Evolutionary conservation across 2,329 filamentous ascomycete genomes (phyloP).

Genomic region (Phaeoacremonium minimum): DNA sequence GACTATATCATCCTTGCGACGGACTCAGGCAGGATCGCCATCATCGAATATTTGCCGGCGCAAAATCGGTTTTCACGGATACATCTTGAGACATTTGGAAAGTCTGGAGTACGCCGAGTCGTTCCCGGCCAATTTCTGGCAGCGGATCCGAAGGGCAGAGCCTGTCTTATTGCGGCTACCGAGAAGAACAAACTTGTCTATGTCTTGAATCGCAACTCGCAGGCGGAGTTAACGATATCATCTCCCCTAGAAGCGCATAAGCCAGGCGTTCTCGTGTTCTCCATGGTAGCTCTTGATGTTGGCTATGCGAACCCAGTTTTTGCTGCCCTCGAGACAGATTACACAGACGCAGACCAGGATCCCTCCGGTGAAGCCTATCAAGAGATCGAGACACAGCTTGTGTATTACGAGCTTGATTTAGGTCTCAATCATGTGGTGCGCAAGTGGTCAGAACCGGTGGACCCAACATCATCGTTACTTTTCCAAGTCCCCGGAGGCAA

Average conservation of each 20-base stretch:
- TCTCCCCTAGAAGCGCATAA: slow-evolving; percentile 96
- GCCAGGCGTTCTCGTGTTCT: slow-evolving; percentile 83
- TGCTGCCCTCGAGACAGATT: slow-evolving; percentile 90
- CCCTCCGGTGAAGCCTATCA: slow-evolving; percentile 76
- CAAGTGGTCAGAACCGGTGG: slow-evolving; percentile 93
- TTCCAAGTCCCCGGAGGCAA: slow-evolving; percentile 94
- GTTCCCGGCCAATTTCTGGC: slow-evolving; percentile 95
- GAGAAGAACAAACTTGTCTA: slow-evolving; percentile 99
- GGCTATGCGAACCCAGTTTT: slow-evolving; percentile 98
- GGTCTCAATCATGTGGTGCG: slow-evolving; percentile 96
- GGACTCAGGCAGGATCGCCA: slow-evolving; percentile 91
- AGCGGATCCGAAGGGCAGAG: slow-evolving; percentile 91
- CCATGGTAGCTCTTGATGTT: slow-evolving; percentile 83
- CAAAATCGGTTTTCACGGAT: slow-evolving; percentile 85
- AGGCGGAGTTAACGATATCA: slow-evolving; percentile 93
- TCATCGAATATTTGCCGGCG: slow-evolving; percentile 84
- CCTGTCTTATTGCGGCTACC: slow-evolving; percentile 86
- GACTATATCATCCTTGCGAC: slow-evolving; percentile 95
- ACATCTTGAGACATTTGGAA: slow-evolving; percentile 96
- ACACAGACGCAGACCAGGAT: slow-evolving; percentile 87
- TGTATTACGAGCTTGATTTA: slow-evolving; percentile 96
- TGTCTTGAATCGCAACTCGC: slow-evolving; percentile 90
- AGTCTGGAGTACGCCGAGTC: slow-evolving; percentile 89
- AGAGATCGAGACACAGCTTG: slow-evolving; percentile 82
- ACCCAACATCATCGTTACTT: slow-evolving; percentile 80